Evolutionary conservation across 306 rosid genomes (phyloP), one percentile per base, ranked within the genome.

Genomic region (Dicorynia guianensis): DNA sequence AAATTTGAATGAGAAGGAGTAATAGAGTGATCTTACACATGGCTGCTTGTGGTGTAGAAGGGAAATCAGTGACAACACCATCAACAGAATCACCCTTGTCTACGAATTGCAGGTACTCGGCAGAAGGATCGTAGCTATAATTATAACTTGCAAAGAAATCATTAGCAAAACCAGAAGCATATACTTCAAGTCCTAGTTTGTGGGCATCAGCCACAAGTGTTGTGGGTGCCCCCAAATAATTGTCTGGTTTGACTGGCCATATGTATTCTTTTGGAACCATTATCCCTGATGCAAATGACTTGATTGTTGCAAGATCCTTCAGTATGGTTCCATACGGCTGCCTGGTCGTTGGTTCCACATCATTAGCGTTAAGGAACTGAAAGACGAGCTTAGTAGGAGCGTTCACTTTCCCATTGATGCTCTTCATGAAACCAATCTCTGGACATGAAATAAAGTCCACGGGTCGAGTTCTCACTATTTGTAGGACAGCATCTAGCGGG

Each of bases 111-210:
- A 86, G 69, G 85, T 90, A 92, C 86, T 96, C 99, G 10, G 74
- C 44, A 12, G 81, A 53, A 48, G 99, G 89, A 58, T 95, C 99
- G 65, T 82, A 89, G 63, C 83, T 89, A 40, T 87, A 95, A 70
- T 71, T 85, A 69, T 92, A 82, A 63, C 96, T 89, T 36, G 74
- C 4, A 19, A 74, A 7, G 11, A 74, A 0, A 68, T 95, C 99
- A 53, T 92, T 95, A 36, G 96, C 86, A 35, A 95, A 95, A 80
- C 96, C 97, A 69, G 84, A 86, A 69, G 97, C 99, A 84, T 86
- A 84, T 56, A 92, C 87, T 82, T 92, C 97, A 20, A 96, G 83
- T 52, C 99, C 98, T 71, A 47, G 71, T 76, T 85, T 87, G 78
- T 96, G 99, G 33, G 98, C 98, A 77, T 92, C 93, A 6, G 76